phyloP scores from a whole-genome alignment of 306 rosid species.

The Echinosophora koreensis region DNA sequence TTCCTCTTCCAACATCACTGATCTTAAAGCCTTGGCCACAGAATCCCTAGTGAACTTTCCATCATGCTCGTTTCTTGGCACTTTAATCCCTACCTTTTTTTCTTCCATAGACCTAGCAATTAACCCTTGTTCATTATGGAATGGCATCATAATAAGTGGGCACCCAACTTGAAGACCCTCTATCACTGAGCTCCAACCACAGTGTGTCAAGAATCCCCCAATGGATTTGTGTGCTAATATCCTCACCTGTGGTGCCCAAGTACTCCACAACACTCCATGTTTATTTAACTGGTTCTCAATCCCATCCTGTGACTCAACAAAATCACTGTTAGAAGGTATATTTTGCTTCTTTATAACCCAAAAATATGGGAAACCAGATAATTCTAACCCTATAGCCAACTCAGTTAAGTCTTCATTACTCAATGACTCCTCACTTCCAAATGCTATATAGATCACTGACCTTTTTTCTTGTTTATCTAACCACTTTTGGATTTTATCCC shows the following conservation, averaged over 20 bases:
- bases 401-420: constrained; percentile 44
- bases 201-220: constrained; percentile 50
- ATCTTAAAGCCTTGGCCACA: constrained; percentile 43
- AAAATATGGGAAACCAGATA: not conserved
- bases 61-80: constrained; percentile 47
- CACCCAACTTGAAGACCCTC: constrained; percentile 37
- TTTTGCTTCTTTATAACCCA: constrained; percentile 25
- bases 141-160: constrained; percentile 44
- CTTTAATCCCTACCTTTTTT: constrained; percentile 41
- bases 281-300: constrained; percentile 11
- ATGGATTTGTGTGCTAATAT: constrained; percentile 43
- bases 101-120: constrained; percentile 45
- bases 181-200: constrained; percentile 51
- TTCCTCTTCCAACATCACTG: constrained; percentile 49
- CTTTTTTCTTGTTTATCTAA: constrained; percentile 36
- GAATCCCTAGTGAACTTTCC: constrained; percentile 46
- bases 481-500: constrained; percentile 49
- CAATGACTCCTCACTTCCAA: constrained; percentile 44
- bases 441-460: constrained; percentile 49
- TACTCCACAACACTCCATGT: constrained; percentile 31
- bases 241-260: constrained; percentile 49
- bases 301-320: constrained; percentile 21
- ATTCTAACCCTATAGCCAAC: constrained; percentile 49
- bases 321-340: not conserved
- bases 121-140: not conserved